Evolutionary conservation across 208 protist genomes (phyloP), one percentile per base, ranked within the genome.

Genomic region (Angomonas desouzai): DNA sequence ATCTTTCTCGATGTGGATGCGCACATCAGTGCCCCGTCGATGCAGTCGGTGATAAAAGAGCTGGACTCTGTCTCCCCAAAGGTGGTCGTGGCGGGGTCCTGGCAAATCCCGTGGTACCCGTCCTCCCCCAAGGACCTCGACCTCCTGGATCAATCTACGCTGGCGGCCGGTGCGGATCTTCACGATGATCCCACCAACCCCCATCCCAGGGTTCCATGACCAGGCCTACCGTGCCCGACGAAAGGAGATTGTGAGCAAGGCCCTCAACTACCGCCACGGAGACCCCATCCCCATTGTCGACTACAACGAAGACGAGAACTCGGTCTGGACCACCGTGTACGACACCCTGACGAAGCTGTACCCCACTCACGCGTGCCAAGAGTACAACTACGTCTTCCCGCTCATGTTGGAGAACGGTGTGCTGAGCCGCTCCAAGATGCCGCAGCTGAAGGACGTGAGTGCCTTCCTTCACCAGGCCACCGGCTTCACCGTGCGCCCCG

Each of bases 121-220:
- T 78, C 77, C 27, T 65, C 65, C 38, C 64, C 76, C 2, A 59
- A 68, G n/a, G 87, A 98, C 56, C 70, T 98, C 1, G 93, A 98
- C 53, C 34, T 74, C 0, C 91, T 97, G 53, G 84, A 87, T 4
- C 79, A 95, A 66, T 84, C 69, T 48, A 85, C 85, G 18, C 60
- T 97, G n/a, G 92, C 94, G 23, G 83, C 80, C 1, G 85, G 85
- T 27, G 77, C 76, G 32, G 89, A 95, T 62, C 78, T 92, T 18
- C 90, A 93, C 34, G 66, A 74, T 25, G 97, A 98, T 43, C 85
- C 97, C 1, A 62, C 89, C 29, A 23, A 74, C 87, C 49, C 93
- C 97, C 29, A 96, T 98, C 71, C 97, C 96, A 2, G 97, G 96
- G 58, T 98, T 98, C 64, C 79, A 92, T 57, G 97, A 99, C 68